These are phyloP conservation scores for Avena insularis DNA, from an alignment of 176 grass and related monocot species.

Conservation along the genomic window DNA sequence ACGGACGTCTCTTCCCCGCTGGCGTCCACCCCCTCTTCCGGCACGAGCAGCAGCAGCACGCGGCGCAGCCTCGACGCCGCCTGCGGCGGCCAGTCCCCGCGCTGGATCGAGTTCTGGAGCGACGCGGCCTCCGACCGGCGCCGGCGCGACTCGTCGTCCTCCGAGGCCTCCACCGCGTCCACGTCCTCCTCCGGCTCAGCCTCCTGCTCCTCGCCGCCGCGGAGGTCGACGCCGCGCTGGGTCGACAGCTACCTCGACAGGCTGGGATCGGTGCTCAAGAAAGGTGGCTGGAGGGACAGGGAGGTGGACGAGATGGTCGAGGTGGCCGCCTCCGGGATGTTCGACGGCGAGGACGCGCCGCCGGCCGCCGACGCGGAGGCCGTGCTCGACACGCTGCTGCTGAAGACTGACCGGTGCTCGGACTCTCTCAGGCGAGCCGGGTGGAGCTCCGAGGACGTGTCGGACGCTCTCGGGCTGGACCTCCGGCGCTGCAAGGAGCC, in stretches of 20 bases:
- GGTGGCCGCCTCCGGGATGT: constrained; percentile 64
- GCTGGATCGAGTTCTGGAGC: constrained; percentile 99
- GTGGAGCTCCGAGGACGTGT: constrained; percentile 92
- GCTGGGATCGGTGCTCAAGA: constrained; percentile 71
- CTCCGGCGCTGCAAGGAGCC: constrained; percentile 45
- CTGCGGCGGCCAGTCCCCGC: constrained; percentile 59
- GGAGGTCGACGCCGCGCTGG: constrained; percentile 60
- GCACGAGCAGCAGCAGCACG: constrained; percentile 34
- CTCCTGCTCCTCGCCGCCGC: constrained; percentile 41
- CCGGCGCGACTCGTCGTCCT: constrained; percentile 86
- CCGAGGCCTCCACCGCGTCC: constrained; percentile 73
- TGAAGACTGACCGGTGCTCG: constrained; percentile 76
- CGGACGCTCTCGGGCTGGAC: constrained; percentile 76
- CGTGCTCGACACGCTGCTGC: constrained; percentile 74
- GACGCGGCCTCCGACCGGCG: constrained; percentile 88
- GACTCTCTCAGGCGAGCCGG: constrained; percentile 82
- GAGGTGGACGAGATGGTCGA: constrained; percentile 84
- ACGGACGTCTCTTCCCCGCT: constrained; percentile 32
- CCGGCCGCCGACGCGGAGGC: constrained; percentile 56
- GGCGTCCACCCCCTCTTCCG: neutral
- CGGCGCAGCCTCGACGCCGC: constrained; percentile 82
- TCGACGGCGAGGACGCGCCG: constrained; percentile 62
- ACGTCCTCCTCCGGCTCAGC: constrained; percentile 42
- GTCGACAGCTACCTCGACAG: constrained; percentile 82
- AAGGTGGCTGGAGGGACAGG: constrained; percentile 87